Evolutionary conservation across 768 basidiomycete species (phyloP).

Genomic region (Xanthoconium stramineum): DNA sequence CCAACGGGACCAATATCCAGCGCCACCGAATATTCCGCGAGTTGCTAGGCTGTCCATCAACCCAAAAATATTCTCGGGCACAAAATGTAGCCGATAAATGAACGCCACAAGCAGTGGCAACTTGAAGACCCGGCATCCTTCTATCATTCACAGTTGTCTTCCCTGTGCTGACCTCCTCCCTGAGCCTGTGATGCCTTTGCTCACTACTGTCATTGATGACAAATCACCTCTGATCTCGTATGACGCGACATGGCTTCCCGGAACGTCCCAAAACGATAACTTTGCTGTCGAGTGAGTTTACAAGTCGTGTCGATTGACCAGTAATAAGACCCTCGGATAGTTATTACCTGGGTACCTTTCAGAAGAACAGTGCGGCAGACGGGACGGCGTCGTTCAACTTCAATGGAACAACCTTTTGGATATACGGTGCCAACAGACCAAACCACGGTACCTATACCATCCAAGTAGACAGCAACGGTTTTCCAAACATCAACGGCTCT

Average conservation of each 20-base stretch:
- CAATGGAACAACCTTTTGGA: slow-evolving; percentile 45
- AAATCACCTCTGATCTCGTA: slow-evolving; percentile 32
- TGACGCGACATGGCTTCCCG: slow-evolving; percentile 23
- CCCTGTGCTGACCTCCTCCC: background rate
- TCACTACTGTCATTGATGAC: slow-evolving; percentile 26
- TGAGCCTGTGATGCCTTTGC: slow-evolving; percentile 17
- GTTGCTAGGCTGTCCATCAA: background rate
- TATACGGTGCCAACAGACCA: slow-evolving; percentile 47
- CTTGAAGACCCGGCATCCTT: background rate
- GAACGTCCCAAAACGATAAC: slow-evolving; percentile 14
- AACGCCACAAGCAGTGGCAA: background rate
- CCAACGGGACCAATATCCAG: background rate
- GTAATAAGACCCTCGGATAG: slow-evolving; percentile 13
- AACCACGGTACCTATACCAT: slow-evolving; percentile 48
- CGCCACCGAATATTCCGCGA: background rate
- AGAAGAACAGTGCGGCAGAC: slow-evolving; percentile 28
- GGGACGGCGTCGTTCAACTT: slow-evolving; percentile 44
- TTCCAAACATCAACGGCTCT: slow-evolving; percentile 30
- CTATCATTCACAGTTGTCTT: background rate
- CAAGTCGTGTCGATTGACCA: background rate
- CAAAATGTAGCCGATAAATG: background rate
- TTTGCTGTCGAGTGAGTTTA: slow-evolving; percentile 17
- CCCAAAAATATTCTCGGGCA: background rate
- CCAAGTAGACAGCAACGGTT: slow-evolving; percentile 35
- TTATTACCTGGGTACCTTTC: slow-evolving; percentile 40